Conservation (phyloP, 352 stramenopile species). For the Pythium aphanidermatum region DNA sequence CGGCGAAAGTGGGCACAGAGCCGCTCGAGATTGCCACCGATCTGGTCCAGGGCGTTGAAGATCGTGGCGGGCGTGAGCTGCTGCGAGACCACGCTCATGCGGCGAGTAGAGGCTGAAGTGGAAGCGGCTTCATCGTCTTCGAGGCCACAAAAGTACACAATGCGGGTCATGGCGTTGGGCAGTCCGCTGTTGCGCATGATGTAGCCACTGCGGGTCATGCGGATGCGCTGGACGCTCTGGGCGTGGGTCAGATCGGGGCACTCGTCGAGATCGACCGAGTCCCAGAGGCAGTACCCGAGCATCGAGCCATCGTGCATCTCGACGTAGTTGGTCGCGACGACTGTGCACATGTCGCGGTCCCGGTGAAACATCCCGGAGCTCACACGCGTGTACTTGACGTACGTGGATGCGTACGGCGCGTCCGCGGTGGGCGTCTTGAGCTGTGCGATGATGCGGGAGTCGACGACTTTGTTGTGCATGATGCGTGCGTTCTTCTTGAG, state of each 20-base stretch:
- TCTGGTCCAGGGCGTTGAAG: slow-evolving; percentile 13
- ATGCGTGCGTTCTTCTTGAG: slow-evolving; percentile 34
- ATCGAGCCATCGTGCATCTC: slow-evolving; percentile 10
- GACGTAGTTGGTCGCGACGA: slow-evolving; percentile 14
- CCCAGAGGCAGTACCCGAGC: slow-evolving; percentile 18
- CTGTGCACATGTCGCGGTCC: slow-evolving; percentile 23
- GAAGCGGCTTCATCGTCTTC: slow-evolving; percentile 13
- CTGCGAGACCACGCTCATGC: slow-evolving; percentile 5
- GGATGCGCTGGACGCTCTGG: slow-evolving; percentile 18
- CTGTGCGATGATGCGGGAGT: slow-evolving; percentile 30
- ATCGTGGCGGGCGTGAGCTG: slow-evolving; percentile 1
- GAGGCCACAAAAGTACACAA: slow-evolving; percentile 17
- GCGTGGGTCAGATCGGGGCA: slow-evolving; percentile 13
- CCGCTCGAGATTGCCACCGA: slow-evolving; percentile 9
- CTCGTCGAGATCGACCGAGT: slow-evolving; percentile 15
- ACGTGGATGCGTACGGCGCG: slow-evolving; percentile 35
- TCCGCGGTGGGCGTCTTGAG: slow-evolving; percentile 16
- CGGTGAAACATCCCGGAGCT: slow-evolving; percentile 8
- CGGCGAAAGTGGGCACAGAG: slow-evolving; percentile 16
- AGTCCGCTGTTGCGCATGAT: slow-evolving; percentile 27
- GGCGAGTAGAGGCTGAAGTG: background rate
- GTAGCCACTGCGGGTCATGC: slow-evolving; percentile 19
- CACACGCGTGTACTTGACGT: slow-evolving; percentile 25
- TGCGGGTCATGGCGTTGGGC: slow-evolving; percentile 8
- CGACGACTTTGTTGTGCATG: slow-evolving; percentile 37